A percentile compares a stretch with the other conserved stretches of the same genome.
phyloP scores from a whole-genome alignment of 2,329 filamentous ascomycete genomes.

The Sporothrix inflata region DNA sequence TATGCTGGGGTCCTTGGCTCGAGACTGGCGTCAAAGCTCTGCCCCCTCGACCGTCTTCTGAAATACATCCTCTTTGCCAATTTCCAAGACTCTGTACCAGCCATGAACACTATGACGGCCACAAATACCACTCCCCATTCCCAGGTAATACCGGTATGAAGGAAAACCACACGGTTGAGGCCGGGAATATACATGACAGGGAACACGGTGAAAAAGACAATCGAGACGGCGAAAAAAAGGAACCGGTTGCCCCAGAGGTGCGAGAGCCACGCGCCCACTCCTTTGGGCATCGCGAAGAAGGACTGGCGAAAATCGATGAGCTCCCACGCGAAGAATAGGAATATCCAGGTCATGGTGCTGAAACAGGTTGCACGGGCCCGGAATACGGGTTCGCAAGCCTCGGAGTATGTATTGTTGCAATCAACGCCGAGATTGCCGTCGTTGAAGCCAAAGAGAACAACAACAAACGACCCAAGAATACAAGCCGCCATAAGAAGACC shows the following conservation, averaged over 20 bases:
- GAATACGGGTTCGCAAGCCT: slow-evolving; percentile 65
- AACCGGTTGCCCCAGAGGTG: slow-evolving; percentile 72
- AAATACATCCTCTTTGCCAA: slow-evolving; percentile 58
- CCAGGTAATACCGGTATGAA: slow-evolving; percentile 72
- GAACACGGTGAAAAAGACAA: slow-evolving; percentile 66
- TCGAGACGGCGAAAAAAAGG: slow-evolving; percentile 67
- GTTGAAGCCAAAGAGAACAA: slow-evolving; percentile 62
- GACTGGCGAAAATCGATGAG: slow-evolving; percentile 73
- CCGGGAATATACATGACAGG: slow-evolving; percentile 73
- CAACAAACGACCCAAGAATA: slow-evolving; percentile 67
- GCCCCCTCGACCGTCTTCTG: not conserved
- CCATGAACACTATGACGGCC: slow-evolving; percentile 65
- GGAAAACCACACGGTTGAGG: slow-evolving; percentile 71
- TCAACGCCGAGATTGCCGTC: slow-evolving; percentile 58
- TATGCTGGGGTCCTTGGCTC: no score
- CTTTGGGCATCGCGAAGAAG: slow-evolving; percentile 67
- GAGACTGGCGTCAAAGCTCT: no score
- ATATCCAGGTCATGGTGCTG: slow-evolving; percentile 72
- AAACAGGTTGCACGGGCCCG: slow-evolving; percentile 73
- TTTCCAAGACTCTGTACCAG: slow-evolving; percentile 74
- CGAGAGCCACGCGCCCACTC: slow-evolving; percentile 53
- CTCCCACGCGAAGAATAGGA: slow-evolving; percentile 76
- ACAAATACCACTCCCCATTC: slow-evolving; percentile 73
- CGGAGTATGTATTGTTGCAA: slow-evolving; percentile 65
- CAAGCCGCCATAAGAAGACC: slow-evolving; percentile 76